phyloP scores from a whole-genome alignment of 179 eudicot genomes.

The Spergularia azorica region DNA sequence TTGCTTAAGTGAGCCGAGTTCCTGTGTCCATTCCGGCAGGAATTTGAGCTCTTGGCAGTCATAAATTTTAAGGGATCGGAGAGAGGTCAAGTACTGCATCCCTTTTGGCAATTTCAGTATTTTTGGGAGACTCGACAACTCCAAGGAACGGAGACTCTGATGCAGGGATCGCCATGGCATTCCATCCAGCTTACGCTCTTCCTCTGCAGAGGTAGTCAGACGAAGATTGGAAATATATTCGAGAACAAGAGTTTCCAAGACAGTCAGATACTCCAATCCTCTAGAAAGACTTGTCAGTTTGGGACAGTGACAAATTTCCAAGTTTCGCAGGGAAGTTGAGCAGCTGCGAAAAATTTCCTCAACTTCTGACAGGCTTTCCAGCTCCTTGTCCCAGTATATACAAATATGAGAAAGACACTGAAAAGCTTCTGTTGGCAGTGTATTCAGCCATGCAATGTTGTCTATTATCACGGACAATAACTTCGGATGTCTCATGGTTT shows the following conservation, averaged over 20 bases:
- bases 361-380: constrained; percentile 17
- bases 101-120: constrained; percentile 24
- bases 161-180: constrained; percentile 21
- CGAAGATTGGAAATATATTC: not conserved
- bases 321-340: constrained; percentile 24
- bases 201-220: not conserved
- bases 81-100: constrained; percentile 28
- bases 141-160: constrained; percentile 20
- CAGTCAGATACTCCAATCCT: constrained; percentile 24
- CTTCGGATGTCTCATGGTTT: not conserved
- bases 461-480: constrained; percentile 13
- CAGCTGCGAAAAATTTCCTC: constrained; percentile 15
- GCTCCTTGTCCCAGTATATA: constrained; percentile 10
- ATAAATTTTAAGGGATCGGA: constrained; percentile 15
- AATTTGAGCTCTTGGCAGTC: constrained; percentile 2
- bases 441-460: constrained; percentile 14
- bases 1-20: constrained; percentile 28
- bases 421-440: constrained; percentile 22
- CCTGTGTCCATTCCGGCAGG: constrained; percentile 34
- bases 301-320: not conserved
- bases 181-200: not conserved
- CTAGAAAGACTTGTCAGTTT: constrained; percentile 6
- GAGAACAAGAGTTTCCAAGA: constrained; percentile 27
- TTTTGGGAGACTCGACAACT: not conserved
- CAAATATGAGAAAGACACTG: constrained; percentile 8